These are phyloP conservation scores for Alternaria sp. DNA, from an alignment of 2,329 filamentous ascomycete species.

Conservation along the genomic window DNA sequence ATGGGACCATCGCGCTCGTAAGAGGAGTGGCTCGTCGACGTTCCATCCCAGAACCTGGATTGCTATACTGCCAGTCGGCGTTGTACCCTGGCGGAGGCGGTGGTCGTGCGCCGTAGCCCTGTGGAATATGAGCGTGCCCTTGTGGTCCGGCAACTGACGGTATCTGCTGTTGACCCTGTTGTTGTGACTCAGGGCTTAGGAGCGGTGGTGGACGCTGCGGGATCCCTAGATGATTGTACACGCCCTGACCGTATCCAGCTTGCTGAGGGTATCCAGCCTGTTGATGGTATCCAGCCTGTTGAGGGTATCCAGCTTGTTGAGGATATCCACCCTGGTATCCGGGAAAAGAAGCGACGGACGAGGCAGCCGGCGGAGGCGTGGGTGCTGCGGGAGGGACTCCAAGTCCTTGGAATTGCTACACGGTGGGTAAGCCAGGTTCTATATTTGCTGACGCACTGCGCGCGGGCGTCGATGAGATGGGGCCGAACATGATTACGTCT, in stretches of 20 bases:
- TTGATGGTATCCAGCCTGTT: neutral
- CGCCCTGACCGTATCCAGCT: conserved; percentile 12
- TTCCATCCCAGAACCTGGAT: conserved; percentile 14
- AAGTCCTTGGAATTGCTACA: conserved; percentile 29
- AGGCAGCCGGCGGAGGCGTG: conserved; percentile 32
- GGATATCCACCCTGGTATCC: conserved; percentile 18
- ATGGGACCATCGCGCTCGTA: conserved; percentile 18
- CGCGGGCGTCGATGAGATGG: neutral
- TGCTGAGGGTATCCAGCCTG: neutral
- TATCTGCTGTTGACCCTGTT: conserved; percentile 14
- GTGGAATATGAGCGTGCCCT: conserved; percentile 17
- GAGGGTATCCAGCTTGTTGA: neutral
- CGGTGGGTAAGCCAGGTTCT: conserved; percentile 7
- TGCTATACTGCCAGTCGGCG: conserved; percentile 24
- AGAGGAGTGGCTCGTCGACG: conserved; percentile 1
- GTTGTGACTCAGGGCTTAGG: conserved; percentile 16
- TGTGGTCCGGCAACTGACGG: conserved; percentile 6
- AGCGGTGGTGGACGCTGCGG: conserved; percentile 27
- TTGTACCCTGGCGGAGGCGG: conserved; percentile 19
- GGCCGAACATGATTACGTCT: conserved; percentile 13
- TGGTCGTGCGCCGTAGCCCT: conserved; percentile 12
- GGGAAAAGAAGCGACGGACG: conserved; percentile 25
- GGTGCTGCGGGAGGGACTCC: conserved; percentile 33
- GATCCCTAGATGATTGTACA: conserved; percentile 16
- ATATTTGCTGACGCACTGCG: neutral